Percentiles rank a stretch among this genome's conserved stretches.
Evolutionary conservation across 78 protist genomes (phyloP).

Genomic region (Dictyostelium brefeldianum): DNA sequence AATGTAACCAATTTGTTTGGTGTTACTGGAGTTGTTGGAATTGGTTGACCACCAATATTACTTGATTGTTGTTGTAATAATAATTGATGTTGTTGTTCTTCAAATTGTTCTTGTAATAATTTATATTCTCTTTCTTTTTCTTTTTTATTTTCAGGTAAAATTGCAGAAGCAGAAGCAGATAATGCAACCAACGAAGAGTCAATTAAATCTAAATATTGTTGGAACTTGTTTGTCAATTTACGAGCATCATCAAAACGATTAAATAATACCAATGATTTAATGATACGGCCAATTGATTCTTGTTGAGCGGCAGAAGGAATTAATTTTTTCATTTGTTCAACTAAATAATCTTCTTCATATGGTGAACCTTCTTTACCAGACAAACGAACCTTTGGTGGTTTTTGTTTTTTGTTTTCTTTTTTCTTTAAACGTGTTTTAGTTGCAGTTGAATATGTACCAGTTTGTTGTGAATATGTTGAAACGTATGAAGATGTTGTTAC

Average conservation of each 20-base stretch:
- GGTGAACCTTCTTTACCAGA: slow-evolving; percentile 76
- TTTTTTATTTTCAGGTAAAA: slow-evolving; percentile 71
- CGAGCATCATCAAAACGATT: slow-evolving; percentile 29
- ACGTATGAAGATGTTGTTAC: slow-evolving; percentile 54
- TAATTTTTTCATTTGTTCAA: slow-evolving; percentile 71
- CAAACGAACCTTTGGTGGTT: slow-evolving; percentile 49
- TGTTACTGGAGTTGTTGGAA: not conserved
- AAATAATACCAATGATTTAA: slow-evolving; percentile 45
- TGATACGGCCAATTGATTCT: slow-evolving; percentile 35
- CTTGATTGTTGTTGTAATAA: not conserved
- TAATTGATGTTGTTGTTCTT: slow-evolving; percentile 26
- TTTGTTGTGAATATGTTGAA: slow-evolving; percentile 67
- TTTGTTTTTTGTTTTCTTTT: slow-evolving; percentile 19
- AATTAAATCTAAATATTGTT: slow-evolving; percentile 30
- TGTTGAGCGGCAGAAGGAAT: slow-evolving; percentile 49
- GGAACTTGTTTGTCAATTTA: slow-evolving; percentile 13
- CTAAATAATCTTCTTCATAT: slow-evolving; percentile 77
- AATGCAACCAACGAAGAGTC: not conserved
- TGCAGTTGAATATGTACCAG: slow-evolving; percentile 74
- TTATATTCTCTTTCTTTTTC: slow-evolving; percentile 48
- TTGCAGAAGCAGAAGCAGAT: slow-evolving; percentile 61
- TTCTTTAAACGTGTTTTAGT: slow-evolving; percentile 43
- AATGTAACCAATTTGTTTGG: not conserved
- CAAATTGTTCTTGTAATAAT: slow-evolving; percentile 34
- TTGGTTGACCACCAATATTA: not conserved